Conservation (phyloP, 805 yeast genomes). For the Yueomyces sinensis region DNA sequence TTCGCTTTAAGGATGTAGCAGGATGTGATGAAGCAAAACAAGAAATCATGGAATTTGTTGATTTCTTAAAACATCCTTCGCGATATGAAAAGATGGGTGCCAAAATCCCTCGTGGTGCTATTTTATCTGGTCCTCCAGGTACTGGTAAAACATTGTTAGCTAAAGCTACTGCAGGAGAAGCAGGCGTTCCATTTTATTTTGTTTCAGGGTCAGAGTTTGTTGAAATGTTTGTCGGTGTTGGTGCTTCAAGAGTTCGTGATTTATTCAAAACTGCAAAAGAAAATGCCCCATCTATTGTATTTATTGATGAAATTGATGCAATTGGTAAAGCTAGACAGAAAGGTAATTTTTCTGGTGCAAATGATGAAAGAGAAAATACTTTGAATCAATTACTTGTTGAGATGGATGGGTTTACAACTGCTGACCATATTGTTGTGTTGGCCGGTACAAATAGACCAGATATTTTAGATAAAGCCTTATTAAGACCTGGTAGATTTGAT, state of each 20-base stretch:
- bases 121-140: slow-evolving; percentile 91
- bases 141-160: slow-evolving; percentile 91
- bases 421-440: slow-evolving; percentile 82
- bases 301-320: slow-evolving; percentile 92
- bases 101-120: slow-evolving; percentile 91
- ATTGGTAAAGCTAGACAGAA: slow-evolving; percentile 78
- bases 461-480: slow-evolving; percentile 74
- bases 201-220: slow-evolving; percentile 92
- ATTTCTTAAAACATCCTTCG: slow-evolving; percentile 70
- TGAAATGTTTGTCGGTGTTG: slow-evolving; percentile 96
- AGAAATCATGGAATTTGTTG: slow-evolving; percentile 91
- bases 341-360: slow-evolving; percentile 68
- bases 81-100: slow-evolving; percentile 86
- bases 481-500: slow-evolving; percentile 93
- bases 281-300: slow-evolving; percentile 81
- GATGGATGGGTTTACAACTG: slow-evolving; percentile 87
- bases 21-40: slow-evolving; percentile 92
- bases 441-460: slow-evolving; percentile 95
- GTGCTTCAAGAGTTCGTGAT: slow-evolving; percentile 90
- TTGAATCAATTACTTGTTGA: slow-evolving; percentile 86
- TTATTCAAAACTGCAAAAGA: slow-evolving; percentile 80
- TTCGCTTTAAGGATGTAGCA: slow-evolving; percentile 82
- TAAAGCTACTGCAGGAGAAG: slow-evolving; percentile 94
- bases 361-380: slow-evolving; percentile 90
- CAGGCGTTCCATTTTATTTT: slow-evolving; percentile 83